A percentile compares a stretch with the other conserved stretches of the same genome.
phyloP scores from a whole-genome alignment of 2,329 filamentous ascomycete genomes.

The Penicillium occitanis region DNA sequence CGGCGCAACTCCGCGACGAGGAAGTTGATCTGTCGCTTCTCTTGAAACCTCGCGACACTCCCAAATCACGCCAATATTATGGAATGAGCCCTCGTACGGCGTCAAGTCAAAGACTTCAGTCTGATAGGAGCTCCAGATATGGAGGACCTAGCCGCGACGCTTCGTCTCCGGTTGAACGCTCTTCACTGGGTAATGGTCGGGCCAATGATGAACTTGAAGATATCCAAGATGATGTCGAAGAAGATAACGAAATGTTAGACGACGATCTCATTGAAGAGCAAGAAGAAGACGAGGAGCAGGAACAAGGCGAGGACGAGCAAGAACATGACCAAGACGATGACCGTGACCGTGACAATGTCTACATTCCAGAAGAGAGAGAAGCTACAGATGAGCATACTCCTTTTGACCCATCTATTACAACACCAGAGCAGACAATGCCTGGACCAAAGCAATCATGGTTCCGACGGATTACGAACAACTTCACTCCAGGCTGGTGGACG shows the following conservation, averaged over 20 bases:
- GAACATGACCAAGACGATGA: not conserved
- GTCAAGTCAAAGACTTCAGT: constrained; percentile 22
- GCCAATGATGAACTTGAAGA: not conserved
- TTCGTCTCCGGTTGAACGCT: constrained; percentile 6
- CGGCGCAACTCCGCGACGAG: constrained; percentile 36
- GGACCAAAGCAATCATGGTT: constrained; percentile 39
- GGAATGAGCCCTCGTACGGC: constrained; percentile 34
- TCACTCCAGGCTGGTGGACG: constrained; percentile 23
- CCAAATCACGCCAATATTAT: constrained; percentile 39
- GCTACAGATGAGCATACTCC: not conserved
- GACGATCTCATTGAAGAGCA: constrained; percentile 5
- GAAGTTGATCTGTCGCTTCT: constrained; percentile 37
- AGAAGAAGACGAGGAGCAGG: constrained; percentile 16
- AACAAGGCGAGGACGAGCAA: constrained; percentile 25
- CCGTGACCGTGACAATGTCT: constrained; percentile 18
- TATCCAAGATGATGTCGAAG: not conserved
- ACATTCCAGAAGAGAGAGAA: constrained; percentile 23
- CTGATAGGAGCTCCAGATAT: constrained; percentile 1
- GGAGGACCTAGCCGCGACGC: not conserved
- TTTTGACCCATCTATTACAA: constrained; percentile 5
- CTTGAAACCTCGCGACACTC: constrained; percentile 35
- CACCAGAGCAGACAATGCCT: constrained; percentile 9
- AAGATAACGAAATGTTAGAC: not conserved
- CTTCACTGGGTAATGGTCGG: not conserved
- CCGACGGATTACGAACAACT: constrained; percentile 27